Base-by-base conservation (phyloP, 495 filamentous ascomycete species). In the Talaromyces wortmannii region DNA sequence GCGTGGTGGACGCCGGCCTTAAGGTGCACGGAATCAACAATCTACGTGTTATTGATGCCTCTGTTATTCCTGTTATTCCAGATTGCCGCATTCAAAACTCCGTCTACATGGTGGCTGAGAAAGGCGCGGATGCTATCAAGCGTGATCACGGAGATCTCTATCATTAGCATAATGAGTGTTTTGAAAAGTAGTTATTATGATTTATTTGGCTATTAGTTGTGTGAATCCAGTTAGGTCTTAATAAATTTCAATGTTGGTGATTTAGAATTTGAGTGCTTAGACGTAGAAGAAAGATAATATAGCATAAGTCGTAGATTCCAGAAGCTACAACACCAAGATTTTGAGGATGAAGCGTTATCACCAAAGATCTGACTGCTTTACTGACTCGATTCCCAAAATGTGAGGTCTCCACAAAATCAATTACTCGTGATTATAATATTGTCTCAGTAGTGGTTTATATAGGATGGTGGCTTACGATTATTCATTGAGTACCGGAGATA, bases 71-170 rank as follows among this genome's bases (percentile, higher is more conserved):
- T 0, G 62, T 85, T 6, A 69, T 75, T 53, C 67, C 70, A 7
- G 70, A 70, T 45, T 69, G 68, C 47, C 70, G 68, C 10, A 71
- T 70, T 23, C 70, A 72, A 42, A 71, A 70, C 56, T 67, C 78
- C 11, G 77, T 84, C 4, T 84, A 84, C 53, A 78, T 78, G 76
- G 62, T 83, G 61, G 81, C 70, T 42, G 81, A 85, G 58, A 82
- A 81, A 74, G 78, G 36, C 36, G 36, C 36, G 8, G 36, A 40
- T 13, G 36, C 36, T 13, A 40, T 40, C 13, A 40, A 40, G 36
- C 36, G 36, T 40, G 36, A 40, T 5, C 36, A 40, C 36, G 36
- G 13, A 40, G 36, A 40, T 13, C 36, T 40, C 13, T 40, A 40
- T 13, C 36, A 13, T 40, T 40, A 40, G 36, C 5, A 10, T 8